phyloP scores from a whole-genome alignment of 768 basidiomycete genomes.

The Termitomyces sp. region DNA sequence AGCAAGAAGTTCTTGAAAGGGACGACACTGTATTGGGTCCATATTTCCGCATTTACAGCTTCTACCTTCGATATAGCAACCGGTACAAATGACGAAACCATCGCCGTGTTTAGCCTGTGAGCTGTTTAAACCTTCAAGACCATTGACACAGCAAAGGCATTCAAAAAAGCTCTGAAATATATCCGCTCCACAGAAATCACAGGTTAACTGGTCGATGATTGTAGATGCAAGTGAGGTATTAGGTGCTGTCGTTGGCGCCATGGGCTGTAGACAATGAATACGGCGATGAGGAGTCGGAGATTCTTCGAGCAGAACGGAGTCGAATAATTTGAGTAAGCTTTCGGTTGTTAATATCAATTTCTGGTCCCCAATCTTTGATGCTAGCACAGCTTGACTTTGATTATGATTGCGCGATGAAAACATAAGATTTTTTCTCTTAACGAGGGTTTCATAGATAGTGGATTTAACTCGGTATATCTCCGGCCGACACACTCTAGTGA shows the following conservation, averaged over 20 bases:
- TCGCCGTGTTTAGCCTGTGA: slow-evolving; percentile 24
- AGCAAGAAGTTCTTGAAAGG: slow-evolving; percentile 39
- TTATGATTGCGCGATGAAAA: background rate
- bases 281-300: slow-evolving; percentile 21
- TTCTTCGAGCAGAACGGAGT: slow-evolving; percentile 49
- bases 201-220: slow-evolving; percentile 33
- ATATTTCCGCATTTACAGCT: slow-evolving; percentile 60
- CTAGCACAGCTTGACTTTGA: slow-evolving; percentile 1
- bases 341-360: slow-evolving; percentile 21
- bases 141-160: slow-evolving; percentile 43
- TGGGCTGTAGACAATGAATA: slow-evolving; percentile 14
- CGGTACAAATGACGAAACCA: slow-evolving; percentile 55
- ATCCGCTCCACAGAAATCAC: slow-evolving; percentile 81
- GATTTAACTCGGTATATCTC: slow-evolving; percentile 76
- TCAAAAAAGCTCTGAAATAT: slow-evolving; percentile 81
- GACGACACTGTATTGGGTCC: slow-evolving; percentile 54
- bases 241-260: background rate
- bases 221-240: slow-evolving; percentile 3
- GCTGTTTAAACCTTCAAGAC: background rate
- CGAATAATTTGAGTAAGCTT: slow-evolving; percentile 40
- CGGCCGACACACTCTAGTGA: slow-evolving; percentile 65
- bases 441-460: slow-evolving; percentile 53
- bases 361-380: background rate
- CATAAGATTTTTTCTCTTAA: slow-evolving; percentile 19
- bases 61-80: slow-evolving; percentile 76